Evolutionary conservation across 2,329 filamentous ascomycete species (phyloP).

Genomic region (Cryphonectria radicalis): DNA sequence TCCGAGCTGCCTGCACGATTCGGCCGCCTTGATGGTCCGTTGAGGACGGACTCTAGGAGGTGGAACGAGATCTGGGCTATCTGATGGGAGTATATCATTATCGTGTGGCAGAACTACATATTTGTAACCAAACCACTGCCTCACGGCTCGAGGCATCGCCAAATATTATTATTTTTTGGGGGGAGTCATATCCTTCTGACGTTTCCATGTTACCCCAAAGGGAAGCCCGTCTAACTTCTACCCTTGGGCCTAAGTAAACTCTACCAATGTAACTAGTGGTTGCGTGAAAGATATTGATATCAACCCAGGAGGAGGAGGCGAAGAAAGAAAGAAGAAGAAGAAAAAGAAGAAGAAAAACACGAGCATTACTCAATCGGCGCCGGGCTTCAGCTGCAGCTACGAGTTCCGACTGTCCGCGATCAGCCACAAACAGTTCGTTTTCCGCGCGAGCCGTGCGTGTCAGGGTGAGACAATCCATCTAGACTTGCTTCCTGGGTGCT

Average conservation of each 20-base stretch:
- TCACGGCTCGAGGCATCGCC: background rate
- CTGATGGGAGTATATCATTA: background rate
- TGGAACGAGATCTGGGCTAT: constrained; percentile 71
- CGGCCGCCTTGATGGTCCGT: constrained; percentile 65
- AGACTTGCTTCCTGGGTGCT: background rate
- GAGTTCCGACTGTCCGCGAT: background rate
- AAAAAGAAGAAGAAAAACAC: background rate
- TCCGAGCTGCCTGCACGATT: constrained; percentile 64
- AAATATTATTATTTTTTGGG: background rate
- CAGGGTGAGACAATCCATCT: background rate
- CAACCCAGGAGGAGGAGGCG: too few species aligned
- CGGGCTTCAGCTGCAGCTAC: background rate
- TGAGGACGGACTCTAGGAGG: constrained; percentile 58
- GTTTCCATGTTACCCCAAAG: background rate
- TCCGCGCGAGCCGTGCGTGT: background rate
- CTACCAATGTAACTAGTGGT: background rate
- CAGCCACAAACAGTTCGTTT: background rate
- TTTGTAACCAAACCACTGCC: background rate
- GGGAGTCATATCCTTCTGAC: background rate
- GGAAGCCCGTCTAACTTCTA: background rate
- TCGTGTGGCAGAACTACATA: background rate
- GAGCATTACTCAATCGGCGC: too few species aligned
- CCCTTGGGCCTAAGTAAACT: background rate
- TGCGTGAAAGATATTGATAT: background rate
- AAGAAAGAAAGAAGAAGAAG: background rate